phyloP scores from a whole-genome alignment of 805 yeast species.

The Metschnikowia baotianmanensis region DNA sequence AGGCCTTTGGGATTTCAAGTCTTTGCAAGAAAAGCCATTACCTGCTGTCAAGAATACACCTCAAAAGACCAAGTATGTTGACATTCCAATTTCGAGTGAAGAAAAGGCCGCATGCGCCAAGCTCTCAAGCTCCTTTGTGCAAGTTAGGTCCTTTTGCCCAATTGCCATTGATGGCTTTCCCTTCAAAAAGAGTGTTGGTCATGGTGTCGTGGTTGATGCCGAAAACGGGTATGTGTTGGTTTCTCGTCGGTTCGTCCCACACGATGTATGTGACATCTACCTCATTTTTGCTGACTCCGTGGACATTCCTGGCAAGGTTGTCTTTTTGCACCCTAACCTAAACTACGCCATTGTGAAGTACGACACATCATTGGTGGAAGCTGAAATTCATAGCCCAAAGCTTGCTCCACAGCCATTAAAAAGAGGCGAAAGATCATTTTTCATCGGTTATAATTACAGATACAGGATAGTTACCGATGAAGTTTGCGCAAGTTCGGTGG shows the following conservation, averaged over 20 bases:
- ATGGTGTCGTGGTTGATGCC: conserved; percentile 83
- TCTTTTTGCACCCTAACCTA: conserved; percentile 82
- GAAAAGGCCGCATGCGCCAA: conserved; percentile 46
- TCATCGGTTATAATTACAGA: conserved; percentile 76
- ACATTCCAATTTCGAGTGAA: conserved; percentile 56
- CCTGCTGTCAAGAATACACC: conserved; percentile 53
- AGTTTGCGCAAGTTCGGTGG: conserved; percentile 73
- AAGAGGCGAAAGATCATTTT: conserved; percentile 74
- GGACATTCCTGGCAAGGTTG: conserved; percentile 74
- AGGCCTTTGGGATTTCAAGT: conserved; percentile 55
- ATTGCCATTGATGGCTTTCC: conserved; percentile 75
- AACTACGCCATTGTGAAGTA: conserved; percentile 82
- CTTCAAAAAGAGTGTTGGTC: conserved; percentile 55
- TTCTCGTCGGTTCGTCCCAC: conserved; percentile 77
- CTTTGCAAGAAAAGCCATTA: conserved; percentile 58
- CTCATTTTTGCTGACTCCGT: conserved; percentile 85
- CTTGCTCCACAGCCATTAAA: conserved; percentile 55
- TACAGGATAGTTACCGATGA: conserved; percentile 69
- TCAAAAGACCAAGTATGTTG: conserved; percentile 66
- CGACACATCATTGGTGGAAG: conserved; percentile 70
- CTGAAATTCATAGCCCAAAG: conserved; percentile 68
- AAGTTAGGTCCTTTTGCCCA: conserved; percentile 63
- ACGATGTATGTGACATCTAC: conserved; percentile 72
- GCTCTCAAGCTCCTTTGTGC: conserved; percentile 67
- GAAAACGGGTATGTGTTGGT: conserved; percentile 75